A percentile compares a stretch with the other conserved stretches of the same genome.
Evolutionary conservation across 2,329 filamentous ascomycete genomes (phyloP).

Genomic region (Coleophoma cylindrospora): DNA sequence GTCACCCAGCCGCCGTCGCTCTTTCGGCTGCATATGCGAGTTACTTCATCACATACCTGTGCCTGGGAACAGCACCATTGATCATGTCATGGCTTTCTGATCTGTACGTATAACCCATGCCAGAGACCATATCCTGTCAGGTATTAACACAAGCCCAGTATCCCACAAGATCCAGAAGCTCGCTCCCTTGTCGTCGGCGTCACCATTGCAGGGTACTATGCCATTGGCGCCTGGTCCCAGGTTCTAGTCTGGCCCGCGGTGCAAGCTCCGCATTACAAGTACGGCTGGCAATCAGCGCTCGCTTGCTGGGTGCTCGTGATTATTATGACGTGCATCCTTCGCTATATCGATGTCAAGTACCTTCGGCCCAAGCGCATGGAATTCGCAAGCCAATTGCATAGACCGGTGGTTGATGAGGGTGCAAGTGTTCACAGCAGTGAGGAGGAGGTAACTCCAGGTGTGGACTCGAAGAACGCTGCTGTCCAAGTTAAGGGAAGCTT

Average conservation of each 20-base stretch:
- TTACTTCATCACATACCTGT: constrained; percentile 44
- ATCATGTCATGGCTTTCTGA: constrained; percentile 49
- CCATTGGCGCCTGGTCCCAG: constrained; percentile 45
- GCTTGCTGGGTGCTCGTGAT: constrained; percentile 39
- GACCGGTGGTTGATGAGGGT: too few species aligned
- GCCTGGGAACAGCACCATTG: constrained; percentile 43
- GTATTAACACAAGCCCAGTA: constrained; percentile 21
- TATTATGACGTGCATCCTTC: constrained; percentile 36
- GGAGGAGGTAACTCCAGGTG: not conserved
- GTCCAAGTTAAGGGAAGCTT: not conserved
- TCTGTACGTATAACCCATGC: constrained; percentile 20
- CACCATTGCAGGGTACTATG: constrained; percentile 43
- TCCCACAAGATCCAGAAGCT: constrained; percentile 43
- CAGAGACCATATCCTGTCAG: constrained; percentile 7
- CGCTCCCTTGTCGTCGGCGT: constrained; percentile 43
- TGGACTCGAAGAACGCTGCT: not conserved
- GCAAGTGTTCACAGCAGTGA: not conserved
- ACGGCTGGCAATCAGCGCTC: constrained; percentile 42
- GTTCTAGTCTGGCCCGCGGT: constrained; percentile 46
- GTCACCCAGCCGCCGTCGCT: constrained; percentile 34
- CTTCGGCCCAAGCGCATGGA: constrained; percentile 11
- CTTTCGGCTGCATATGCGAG: constrained; percentile 43
- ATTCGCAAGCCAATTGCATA: not conserved
- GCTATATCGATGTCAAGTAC: constrained; percentile 37
- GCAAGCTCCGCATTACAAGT: constrained; percentile 43